Base-by-base conservation (phyloP, 78 protist species). In the Cavenderia fasciculata region DNA sequence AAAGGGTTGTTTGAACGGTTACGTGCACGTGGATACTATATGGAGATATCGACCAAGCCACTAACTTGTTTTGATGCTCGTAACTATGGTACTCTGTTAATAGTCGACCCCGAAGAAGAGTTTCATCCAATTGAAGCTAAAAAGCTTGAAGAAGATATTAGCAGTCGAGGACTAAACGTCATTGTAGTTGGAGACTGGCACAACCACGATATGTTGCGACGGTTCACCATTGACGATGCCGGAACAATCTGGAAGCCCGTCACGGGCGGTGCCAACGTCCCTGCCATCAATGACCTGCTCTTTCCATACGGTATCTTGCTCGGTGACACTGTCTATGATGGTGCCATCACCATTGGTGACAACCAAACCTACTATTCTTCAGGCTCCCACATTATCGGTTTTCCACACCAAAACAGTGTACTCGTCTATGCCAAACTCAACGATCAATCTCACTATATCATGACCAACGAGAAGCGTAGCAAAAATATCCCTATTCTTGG, bases 101-200 rank as follows among this genome's bases (percentile, higher is more conserved):
- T 98, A 2, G 97, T 97, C 7, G 99, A 98, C 49, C 85, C 97
- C 0, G 99, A 98, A 38, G 99, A 97, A 31, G 96, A 92, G 21
- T 97, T 68, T 54, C 27, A 19, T 19, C 59, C 74, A 14, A 47
- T 31, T 4, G 98, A 97, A 44, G 71, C 87, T 38, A 25, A 65
- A 36, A 94, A 94, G 72, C 29, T 97, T 14, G 77, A 52, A 57
- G 49, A 74, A 21, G 98, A 94, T 47, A 90, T 97, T 2, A 12
- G 59, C 31, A 68, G 73, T n/a, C 46, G 49, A 40, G 97, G 98
- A 2, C 73, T 98, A n/a, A 87, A 94, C 7, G 31, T 98, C 40
- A 23, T 97, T 7, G 86, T 97, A 16, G 16, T 94, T 0, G 96
- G 89, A n/a, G 97, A 95, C 25, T 95, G 97, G 97, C 88, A 59